Evolutionary conservation across 148 eudicot genomes (phyloP), one percentile per base, ranked within the genome.

Genomic region (Persicaria maculosa): DNA sequence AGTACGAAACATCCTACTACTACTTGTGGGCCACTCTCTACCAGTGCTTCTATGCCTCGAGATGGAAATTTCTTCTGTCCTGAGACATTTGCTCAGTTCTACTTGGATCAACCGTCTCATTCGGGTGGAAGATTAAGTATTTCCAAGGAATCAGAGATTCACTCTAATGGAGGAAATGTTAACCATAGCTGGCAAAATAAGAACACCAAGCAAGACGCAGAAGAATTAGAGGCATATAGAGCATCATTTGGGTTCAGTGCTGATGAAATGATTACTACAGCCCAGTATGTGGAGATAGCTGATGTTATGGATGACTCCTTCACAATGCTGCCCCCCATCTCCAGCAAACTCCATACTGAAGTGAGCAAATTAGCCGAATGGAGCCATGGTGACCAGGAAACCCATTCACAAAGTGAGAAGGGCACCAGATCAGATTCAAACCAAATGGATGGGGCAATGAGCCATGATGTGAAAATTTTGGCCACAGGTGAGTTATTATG

Each of bases 191-290:
- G 91, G 88, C 96, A 81, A 79, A 87, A 59, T 73, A 92, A 86
- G 74, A 82, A 77, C 57, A 77, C 47, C 71, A 92, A 88, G 84
- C 93, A 87, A 76, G 99, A 95, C 74, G 96, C 76, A 43, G 99
- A 95, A 81, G 99, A 95, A 77, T 53, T 92, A 25, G 99, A 95
- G 80, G 99, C 99, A 50, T 95, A 95, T 80, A 86, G 99, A 82
- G 97, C 97, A 75, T 95, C 99, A 22, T 95, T 95, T 80, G 99
- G 99, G 58, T 95, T 95, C 80, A 95, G 99, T 87, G 99, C 99
- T 50, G 99, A 95, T 84, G 99, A 95, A 76, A 90, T 95, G 78
- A 86, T 89, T 75, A 84, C 91, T 44, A 95, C 97, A 52, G 68
- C 93, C 67, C 92, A 95, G 10, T 95, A 95, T 82, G 97, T 92